These are phyloP conservation scores for Biancaea sappan DNA, from an alignment of 306 rosid species.

Conservation along the genomic window DNA sequence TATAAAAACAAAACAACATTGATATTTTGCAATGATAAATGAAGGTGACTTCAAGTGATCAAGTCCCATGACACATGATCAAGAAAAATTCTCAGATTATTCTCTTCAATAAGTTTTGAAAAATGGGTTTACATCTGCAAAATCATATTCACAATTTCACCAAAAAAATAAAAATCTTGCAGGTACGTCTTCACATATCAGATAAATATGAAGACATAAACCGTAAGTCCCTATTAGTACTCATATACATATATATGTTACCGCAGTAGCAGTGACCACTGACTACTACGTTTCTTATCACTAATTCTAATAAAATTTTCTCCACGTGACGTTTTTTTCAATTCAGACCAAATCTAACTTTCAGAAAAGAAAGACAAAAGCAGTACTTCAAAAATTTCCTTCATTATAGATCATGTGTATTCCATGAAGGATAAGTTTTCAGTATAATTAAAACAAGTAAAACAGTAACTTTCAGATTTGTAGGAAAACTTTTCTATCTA, in stretches of 20 bases:
- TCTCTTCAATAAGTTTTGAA: slow-evolving; percentile 10
- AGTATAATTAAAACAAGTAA: neutral
- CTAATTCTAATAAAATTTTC: slow-evolving; percentile 1
- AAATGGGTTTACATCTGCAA: slow-evolving; percentile 1
- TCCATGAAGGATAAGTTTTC: neutral
- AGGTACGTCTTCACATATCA: neutral
- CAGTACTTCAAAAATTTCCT: neutral
- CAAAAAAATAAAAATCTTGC: too few species aligned
- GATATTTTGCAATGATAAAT: neutral
- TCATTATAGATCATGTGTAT: neutral
- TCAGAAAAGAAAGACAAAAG: too few species aligned
- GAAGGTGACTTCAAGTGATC: slow-evolving; percentile 5
- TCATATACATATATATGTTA: neutral
- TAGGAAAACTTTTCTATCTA: neutral
- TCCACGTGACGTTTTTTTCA: neutral
- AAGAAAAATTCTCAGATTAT: neutral
- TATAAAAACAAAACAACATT: neutral
- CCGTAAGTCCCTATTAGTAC: neutral
- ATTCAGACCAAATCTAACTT: neutral
- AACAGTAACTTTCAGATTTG: neutral
- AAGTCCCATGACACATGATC: slow-evolving; percentile 13
- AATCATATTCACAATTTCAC: neutral
- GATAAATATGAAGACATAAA: neutral
- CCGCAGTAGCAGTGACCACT: neutral
- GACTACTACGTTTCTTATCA: neutral